These are phyloP conservation scores for Diaporthe sp. DNA, from an alignment of 2,329 filamentous ascomycete species.

Conservation along the genomic window DNA sequence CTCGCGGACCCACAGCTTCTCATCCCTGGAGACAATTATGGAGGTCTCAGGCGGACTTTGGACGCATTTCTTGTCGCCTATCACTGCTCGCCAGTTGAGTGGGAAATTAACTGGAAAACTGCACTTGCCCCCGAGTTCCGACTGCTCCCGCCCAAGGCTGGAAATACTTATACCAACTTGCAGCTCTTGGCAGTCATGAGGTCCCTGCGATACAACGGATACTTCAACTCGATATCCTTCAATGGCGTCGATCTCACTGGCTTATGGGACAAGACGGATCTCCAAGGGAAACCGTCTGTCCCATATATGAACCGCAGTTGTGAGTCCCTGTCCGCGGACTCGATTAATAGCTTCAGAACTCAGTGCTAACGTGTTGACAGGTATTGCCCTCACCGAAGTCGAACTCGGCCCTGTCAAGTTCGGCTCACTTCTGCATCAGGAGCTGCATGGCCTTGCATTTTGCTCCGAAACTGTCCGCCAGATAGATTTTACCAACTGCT, in stretches of 20 bases:
- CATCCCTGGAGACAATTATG: slow-evolving; percentile 67
- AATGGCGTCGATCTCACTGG: slow-evolving; percentile 63
- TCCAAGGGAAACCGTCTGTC: slow-evolving; percentile 60
- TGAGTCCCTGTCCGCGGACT: slow-evolving; percentile 47
- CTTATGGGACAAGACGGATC: slow-evolving; percentile 59
- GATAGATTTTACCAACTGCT: slow-evolving; percentile 65
- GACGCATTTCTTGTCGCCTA: slow-evolving; percentile 70
- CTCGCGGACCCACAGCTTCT: slow-evolving; percentile 67
- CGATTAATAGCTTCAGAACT: slow-evolving; percentile 22
- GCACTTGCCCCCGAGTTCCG: slow-evolving; percentile 67
- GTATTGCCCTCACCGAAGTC: slow-evolving; percentile 62
- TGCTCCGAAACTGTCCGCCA: slow-evolving; percentile 68
- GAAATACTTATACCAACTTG: slow-evolving; percentile 59
- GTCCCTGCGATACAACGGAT: slow-evolving; percentile 71
- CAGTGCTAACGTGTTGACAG: slow-evolving; percentile 48
- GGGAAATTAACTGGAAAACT: slow-evolving; percentile 65
- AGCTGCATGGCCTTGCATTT: slow-evolving; percentile 69
- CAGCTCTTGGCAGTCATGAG: slow-evolving; percentile 71
- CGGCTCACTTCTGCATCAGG: slow-evolving; percentile 67
- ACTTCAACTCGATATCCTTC: slow-evolving; percentile 71
- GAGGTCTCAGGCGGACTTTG: slow-evolving; percentile 67
- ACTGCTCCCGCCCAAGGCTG: slow-evolving; percentile 59
- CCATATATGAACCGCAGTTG: slow-evolving; percentile 68
- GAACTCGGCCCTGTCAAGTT: slow-evolving; percentile 63
- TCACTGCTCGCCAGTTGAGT: slow-evolving; percentile 63